A percentile compares a stretch with the other conserved stretches of the same genome.
These are phyloP conservation scores for Rehmannia glutinosa DNA, from an alignment of 257 asterid species.

Conservation along the genomic window DNA sequence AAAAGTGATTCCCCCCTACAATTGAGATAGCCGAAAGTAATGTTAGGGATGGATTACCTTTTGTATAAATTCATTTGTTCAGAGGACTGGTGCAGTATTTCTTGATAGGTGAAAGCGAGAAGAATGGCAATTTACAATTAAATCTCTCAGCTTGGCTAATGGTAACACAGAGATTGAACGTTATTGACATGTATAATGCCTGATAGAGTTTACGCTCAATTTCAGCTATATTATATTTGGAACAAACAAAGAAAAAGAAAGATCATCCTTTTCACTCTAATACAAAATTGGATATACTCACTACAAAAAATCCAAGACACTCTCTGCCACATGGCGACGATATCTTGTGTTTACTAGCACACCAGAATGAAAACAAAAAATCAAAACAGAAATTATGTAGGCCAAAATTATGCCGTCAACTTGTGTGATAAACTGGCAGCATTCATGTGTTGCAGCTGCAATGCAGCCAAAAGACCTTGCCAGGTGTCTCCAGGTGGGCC, in stretches of 20 bases:
- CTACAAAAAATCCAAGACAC: constrained; percentile 21
- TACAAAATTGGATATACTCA: constrained; percentile 30
- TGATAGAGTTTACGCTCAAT: constrained; percentile 22
- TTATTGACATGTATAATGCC: constrained; percentile 9
- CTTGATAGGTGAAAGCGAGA: too few species aligned
- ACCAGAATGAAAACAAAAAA: constrained; percentile 2
- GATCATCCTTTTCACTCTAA: constrained; percentile 4
- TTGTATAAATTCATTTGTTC: too few species aligned
- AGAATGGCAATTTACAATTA: too few species aligned
- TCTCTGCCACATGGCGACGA: background rate
- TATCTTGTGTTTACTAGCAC: constrained; percentile 13
- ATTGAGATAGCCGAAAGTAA: too few species aligned
- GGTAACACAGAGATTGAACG: background rate
- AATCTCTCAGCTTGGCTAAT: too few species aligned
- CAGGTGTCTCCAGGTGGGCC: constrained; percentile 74
- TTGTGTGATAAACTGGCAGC: constrained; percentile 48
- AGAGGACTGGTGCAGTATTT: too few species aligned
- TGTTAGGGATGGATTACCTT: too few species aligned
- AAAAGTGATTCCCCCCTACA: too few species aligned
- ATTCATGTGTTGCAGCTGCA: constrained; percentile 71
- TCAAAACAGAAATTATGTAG: background rate
- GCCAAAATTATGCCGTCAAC: constrained; percentile 44
- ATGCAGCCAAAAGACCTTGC: constrained; percentile 85
- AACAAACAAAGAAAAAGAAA: background rate
- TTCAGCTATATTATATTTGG: constrained; percentile 12